These are phyloP conservation scores for Puccinia novopanici DNA, from an alignment of 1,284 basidiomycete species.

Conservation along the genomic window DNA sequence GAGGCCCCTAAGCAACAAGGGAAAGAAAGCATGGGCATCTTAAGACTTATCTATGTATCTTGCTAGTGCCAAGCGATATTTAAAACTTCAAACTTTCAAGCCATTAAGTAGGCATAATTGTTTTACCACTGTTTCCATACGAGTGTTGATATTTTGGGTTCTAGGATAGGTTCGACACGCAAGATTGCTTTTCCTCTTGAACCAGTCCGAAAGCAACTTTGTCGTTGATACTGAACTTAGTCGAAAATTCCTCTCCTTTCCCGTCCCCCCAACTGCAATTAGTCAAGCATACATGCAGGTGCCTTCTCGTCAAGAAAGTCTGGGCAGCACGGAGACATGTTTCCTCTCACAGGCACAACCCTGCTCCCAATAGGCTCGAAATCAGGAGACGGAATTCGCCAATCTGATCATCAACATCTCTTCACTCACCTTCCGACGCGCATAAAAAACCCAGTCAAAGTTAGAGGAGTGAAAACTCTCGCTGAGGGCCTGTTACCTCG, in stretches of 20 bases:
- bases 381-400: slow-evolving; percentile 20
- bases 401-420: not conserved
- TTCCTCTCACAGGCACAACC: not conserved
- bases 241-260: slow-evolving; percentile 1
- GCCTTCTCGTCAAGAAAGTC: not conserved
- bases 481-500: slow-evolving; percentile 8
- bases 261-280: not conserved
- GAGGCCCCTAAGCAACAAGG: too few species aligned
- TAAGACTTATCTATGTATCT: not conserved
- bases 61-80: not conserved
- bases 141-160: slow-evolving; percentile 16
- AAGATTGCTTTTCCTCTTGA: slow-evolving; percentile 10
- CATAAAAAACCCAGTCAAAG: slow-evolving; percentile 5
- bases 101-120: too few species aligned
- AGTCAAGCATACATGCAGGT: slow-evolving; percentile 17
- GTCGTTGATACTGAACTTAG: slow-evolving; percentile 15
- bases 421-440: not conserved
- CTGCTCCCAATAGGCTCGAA: not conserved
- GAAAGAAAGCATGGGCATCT: not conserved
- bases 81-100: too few species aligned
- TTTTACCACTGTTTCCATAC: too few species aligned
- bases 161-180: not conserved
- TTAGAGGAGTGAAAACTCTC: not conserved
- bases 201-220: not conserved
- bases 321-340: slow-evolving; percentile 2